phyloP scores from a whole-genome alignment of 176 grass and related monocot genomes.

The Thinopyrum elongatum region DNA sequence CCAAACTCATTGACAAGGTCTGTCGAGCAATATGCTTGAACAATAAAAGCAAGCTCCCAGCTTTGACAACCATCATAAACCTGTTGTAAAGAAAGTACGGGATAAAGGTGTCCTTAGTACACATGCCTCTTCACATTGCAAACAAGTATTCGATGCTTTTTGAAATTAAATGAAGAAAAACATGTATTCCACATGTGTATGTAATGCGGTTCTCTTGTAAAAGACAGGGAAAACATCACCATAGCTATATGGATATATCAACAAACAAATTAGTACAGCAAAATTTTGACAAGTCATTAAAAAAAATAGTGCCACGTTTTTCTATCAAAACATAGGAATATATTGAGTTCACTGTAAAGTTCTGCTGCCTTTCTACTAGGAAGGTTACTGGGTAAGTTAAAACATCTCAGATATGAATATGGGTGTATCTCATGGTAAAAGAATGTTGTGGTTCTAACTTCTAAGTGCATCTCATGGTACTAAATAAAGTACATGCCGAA shows the following conservation, averaged over 20 bases:
- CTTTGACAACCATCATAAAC: conserved; percentile 59
- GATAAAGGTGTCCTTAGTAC: background rate
- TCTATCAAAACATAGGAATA: background rate
- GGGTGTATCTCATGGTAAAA: too few relatives aligned
- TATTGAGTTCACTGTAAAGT: background rate
- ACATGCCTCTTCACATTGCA: background rate
- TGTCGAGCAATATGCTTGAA: conserved; percentile 74
- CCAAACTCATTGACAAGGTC: conserved; percentile 55
- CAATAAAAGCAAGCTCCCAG: conserved; percentile 74
- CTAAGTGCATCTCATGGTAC: background rate
- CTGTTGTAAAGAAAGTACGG: background rate
- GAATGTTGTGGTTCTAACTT: background rate
- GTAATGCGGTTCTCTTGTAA: background rate
- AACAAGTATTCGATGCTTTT: background rate
- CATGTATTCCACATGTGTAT: background rate
- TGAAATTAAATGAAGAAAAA: background rate
- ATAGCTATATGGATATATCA: background rate
- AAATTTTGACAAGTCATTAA: background rate
- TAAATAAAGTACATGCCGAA: background rate
- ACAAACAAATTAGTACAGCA: background rate
- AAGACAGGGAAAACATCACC: background rate
- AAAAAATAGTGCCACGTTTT: background rate
- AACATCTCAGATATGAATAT: background rate
- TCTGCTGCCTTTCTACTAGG: background rate
- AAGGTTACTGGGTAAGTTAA: background rate